Percentiles rank a stretch among this genome's conserved stretches.
phyloP scores from a whole-genome alignment of 1,139 yeast species.

The Tardiomyces digboiensis region DNA sequence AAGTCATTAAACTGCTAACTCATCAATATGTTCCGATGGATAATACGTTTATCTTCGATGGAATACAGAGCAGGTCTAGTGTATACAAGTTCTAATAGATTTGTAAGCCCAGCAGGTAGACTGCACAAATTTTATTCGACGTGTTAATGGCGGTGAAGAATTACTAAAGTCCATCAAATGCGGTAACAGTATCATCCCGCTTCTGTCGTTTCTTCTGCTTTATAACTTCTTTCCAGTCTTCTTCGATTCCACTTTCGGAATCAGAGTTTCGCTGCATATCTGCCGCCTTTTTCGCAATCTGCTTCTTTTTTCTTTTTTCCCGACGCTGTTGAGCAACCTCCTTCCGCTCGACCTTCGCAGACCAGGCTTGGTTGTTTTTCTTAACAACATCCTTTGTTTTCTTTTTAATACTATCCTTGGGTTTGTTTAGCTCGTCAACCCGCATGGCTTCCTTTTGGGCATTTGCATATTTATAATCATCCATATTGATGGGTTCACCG shows the following conservation, averaged over 20 bases:
- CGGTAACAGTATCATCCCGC: conserved; percentile 35
- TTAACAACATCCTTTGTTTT: conserved; percentile 9
- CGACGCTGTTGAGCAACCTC: conserved; percentile 55
- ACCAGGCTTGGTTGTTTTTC: conserved; percentile 64
- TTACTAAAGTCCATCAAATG: conserved; percentile 62
- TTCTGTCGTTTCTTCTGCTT: conserved; percentile 52
- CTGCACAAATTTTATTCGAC: too few relatives aligned
- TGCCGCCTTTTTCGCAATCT: conserved; percentile 38
- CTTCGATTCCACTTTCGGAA: conserved; percentile 45
- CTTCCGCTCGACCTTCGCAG: conserved; percentile 54
- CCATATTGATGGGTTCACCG: conserved; percentile 49
- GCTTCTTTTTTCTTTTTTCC: conserved; percentile 53
- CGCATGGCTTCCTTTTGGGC: conserved; percentile 54
- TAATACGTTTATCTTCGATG: conserved; percentile 60
- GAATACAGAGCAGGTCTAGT: conserved; percentile 26
- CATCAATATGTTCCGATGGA: conserved; percentile 68
- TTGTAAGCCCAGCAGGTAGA: too few relatives aligned
- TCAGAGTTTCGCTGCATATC: conserved; percentile 21
- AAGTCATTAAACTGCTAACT: conserved; percentile 44
- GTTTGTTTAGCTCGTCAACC: conserved; percentile 44
- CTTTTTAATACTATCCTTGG: conserved; percentile 12
- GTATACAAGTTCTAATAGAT: neutral
- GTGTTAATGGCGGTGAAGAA: too few relatives aligned
- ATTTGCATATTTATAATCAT: conserved; percentile 55
- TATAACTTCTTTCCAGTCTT: conserved; percentile 87